Conservation (phyloP, 2,329 filamentous ascomycete species). For the Cladosporium sp. region DNA sequence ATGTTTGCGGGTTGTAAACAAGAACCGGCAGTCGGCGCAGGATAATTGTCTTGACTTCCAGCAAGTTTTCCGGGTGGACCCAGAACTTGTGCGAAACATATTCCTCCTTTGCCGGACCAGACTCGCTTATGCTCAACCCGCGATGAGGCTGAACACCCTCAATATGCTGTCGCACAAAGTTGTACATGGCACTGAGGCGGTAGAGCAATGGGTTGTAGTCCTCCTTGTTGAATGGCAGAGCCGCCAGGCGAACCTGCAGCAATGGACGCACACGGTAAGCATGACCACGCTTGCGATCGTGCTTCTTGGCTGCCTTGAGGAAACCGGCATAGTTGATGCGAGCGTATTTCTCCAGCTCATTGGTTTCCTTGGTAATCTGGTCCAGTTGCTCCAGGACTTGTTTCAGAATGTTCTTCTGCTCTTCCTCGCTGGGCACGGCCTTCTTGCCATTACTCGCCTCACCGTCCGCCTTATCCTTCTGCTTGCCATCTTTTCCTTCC, state of each 20-base stretch:
- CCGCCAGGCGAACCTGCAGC: conserved; percentile 82
- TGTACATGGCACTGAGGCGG: conserved; percentile 89
- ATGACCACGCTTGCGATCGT: conserved; percentile 85
- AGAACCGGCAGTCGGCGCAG: conserved; percentile 84
- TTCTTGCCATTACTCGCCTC: conserved; percentile 29
- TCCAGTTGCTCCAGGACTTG: conserved; percentile 78
- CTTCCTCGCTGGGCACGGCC: conserved; percentile 35
- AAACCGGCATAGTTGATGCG: conserved; percentile 97
- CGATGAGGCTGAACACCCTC: conserved; percentile 47
- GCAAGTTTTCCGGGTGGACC: conserved; percentile 90
- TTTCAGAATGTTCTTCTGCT: conserved; percentile 53
- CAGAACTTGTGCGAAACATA: conserved; percentile 54
- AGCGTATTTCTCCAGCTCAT: conserved; percentile 90
- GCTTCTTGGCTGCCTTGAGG: conserved; percentile 97
- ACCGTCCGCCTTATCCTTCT: conserved; percentile 19
- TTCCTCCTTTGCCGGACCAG: conserved; percentile 22
- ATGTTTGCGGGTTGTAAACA: conserved; percentile 83
- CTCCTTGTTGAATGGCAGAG: conserved; percentile 90
- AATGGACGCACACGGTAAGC: conserved; percentile 86
- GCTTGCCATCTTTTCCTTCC: conserved; percentile 17
- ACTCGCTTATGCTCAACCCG: conserved; percentile 18
- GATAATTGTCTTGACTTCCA: conserved; percentile 95
- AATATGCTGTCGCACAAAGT: conserved; percentile 80
- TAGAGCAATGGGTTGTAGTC: conserved; percentile 87
- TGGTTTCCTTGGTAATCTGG: conserved; percentile 80